Base-by-base conservation (phyloP, 805 yeast species). In the Scheffersomyces stipitis region DNA sequence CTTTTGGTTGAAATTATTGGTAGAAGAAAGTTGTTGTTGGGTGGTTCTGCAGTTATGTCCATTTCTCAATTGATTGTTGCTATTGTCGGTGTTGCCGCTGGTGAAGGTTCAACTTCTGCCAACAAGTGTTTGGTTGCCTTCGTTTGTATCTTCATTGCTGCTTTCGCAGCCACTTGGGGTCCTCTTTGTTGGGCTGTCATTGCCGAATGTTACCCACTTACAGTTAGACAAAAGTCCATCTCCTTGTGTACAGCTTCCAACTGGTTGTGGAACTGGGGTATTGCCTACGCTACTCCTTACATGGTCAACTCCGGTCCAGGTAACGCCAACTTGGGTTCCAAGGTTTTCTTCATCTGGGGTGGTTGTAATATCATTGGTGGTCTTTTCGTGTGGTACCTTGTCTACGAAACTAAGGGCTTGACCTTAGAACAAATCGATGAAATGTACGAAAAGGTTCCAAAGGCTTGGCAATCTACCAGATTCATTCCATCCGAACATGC, bases 1-100 rank as follows among this genome's bases (percentile, higher is more conserved):
- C 28, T 56, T 13, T 51, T 60, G 49, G 64, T 82, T 52, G 88
- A 82, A 52, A 58, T 60, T 26, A 55, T 77, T 50, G 95, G 95
- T 48, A 78, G 91, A 60, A 75, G 88, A 60, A 63, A 73, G 34
- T 60, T 80, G 30, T 65, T 83, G 62, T 56, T 83, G 41, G 58
- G 60, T 41, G 91, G 90, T 44, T 79, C 86, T 23, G 60, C 71
- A 23, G 77, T 80, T 42, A 82, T 81, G 86, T 66, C 75, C 48
- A 56, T 69, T 26, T 80, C 81, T 49, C 81, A 71, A 57, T 63
- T 70, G 46, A 56, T 73, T 38, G 72, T 72, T 37, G 77, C 71
- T 26, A 55, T 62, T 42, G 63, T 64, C 27, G 71, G 71, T 39
- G 62, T 69, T 34, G 69, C 73, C 32, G 57, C 70, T 33, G 36